These are phyloP conservation scores for Sarcodon aspratus DNA, from an alignment of 768 basidiomycete genomes.

Conservation along the genomic window DNA sequence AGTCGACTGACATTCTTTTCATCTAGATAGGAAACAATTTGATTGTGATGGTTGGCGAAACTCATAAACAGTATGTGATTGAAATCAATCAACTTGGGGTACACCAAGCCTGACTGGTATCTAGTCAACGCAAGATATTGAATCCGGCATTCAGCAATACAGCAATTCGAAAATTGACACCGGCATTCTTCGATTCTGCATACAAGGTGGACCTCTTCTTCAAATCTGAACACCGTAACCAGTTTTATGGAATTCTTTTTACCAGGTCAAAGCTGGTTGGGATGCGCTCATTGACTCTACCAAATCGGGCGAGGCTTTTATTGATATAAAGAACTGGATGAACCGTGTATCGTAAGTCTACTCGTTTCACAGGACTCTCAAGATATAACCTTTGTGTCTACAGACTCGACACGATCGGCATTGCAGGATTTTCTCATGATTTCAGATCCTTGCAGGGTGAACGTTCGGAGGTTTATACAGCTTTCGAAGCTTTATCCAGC, in stretches of 20 bases:
- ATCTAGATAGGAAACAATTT: constrained; percentile 23
- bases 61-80: constrained; percentile 24
- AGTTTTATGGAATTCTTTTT: no score
- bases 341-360: no score
- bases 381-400: background rate
- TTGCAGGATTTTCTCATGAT: constrained; percentile 48
- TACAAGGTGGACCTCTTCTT: constrained; percentile 30
- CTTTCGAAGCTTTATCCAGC: constrained; percentile 7
- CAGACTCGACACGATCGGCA: constrained; percentile 44
- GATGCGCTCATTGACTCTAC: no score
- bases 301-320: no score
- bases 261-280: no score
- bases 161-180: constrained; percentile 33
- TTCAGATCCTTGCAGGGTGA: constrained; percentile 43
- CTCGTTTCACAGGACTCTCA: no score
- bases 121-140: constrained; percentile 36
- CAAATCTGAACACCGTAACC: no score
- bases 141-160: constrained; percentile 43
- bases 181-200: constrained; percentile 38
- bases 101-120: constrained; percentile 10
- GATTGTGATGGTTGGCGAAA: constrained; percentile 30
- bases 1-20: no score
- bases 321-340: no score
- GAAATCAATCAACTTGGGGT: constrained; percentile 1
- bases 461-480: constrained; percentile 21